Base-by-base conservation (phyloP, 306 rosid species). In the Pachyrhizus erosus region DNA sequence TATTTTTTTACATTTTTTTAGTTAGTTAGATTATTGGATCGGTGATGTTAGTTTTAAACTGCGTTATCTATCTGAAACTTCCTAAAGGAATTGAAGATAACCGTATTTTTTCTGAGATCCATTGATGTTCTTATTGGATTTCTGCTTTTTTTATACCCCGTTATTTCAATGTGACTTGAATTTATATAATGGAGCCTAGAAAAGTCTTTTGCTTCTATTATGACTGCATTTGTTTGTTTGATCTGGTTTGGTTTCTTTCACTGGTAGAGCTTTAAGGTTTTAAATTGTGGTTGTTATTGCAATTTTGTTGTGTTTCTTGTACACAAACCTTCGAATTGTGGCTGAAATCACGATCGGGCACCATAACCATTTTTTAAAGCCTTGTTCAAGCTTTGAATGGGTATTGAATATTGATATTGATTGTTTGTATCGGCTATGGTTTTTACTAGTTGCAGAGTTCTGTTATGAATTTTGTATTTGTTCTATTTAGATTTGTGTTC, bases 51-150 rank as follows among this genome's bases (percentile, higher is more conserved):
- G 0, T 70, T 2, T 43, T 10, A 90, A 55, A 65, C 97, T 87
- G 91, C 92, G 94, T 92, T 92, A 90, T 86, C 89, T 86, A 79
- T 83, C 87, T 86, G 89, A 78, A 75, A 51, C 84, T 77, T 83
- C 73, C 24, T 51, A 20, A 61, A n/a, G 87, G 87, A 70, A 51
- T 52, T 86, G 89, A 75, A 73, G 87, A 86, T 70, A 80, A 69
- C 46, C 27, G 11, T 61, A 51, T 9, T 3, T 21, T 21, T 34
- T 26, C 85, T 86, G 89, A 86, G 89, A 82, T 82, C 81, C 80
- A 27, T 29, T 55, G 24, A 42, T 66, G 33, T 68, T 64, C 6
- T 23, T 27, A 1, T 60, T 64, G 1, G 24, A 51, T 62, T 9
- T 64, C 1, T 31, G 0, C 29, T 27, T 15, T 40, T 1, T 2